These are phyloP conservation scores for Lipomyces yamadae DNA, from an alignment of 805 yeast genomes.

Conservation along the genomic window DNA sequence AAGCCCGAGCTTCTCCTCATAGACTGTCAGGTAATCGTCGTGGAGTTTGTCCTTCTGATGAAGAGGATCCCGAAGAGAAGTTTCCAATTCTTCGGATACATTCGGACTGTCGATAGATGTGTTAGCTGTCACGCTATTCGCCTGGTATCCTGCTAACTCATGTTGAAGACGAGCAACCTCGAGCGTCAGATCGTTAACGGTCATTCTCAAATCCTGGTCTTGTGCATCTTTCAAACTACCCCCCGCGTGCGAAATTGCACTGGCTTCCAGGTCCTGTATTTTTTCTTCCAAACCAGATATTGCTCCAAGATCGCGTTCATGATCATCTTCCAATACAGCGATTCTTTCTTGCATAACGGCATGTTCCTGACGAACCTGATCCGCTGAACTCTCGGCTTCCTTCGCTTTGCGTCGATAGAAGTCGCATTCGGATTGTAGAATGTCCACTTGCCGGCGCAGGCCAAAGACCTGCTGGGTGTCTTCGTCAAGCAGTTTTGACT, in stretches of 20 bases:
- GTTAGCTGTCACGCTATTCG: neutral
- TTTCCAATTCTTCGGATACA: slow-evolving; percentile 10
- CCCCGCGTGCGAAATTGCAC: neutral
- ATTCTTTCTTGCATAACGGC: slow-evolving; percentile 12
- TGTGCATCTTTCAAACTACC: slow-evolving; percentile 9
- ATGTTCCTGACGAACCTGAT: slow-evolving; percentile 15
- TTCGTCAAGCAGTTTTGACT: slow-evolving; percentile 33
- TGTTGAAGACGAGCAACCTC: slow-evolving; percentile 8
- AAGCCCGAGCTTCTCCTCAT: slow-evolving; percentile 24
- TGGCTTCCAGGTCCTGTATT: slow-evolving; percentile 13
- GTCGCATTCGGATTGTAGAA: slow-evolving; percentile 28
- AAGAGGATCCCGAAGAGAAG: slow-evolving; percentile 15
- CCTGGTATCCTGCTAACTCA: slow-evolving; percentile 3
- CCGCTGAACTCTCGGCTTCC: slow-evolving; percentile 19
- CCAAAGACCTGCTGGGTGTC: slow-evolving; percentile 35
- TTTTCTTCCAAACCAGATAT: slow-evolving; percentile 24
- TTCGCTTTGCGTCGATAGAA: slow-evolving; percentile 27
- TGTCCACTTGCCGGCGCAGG: slow-evolving; percentile 31
- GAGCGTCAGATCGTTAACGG: slow-evolving; percentile 6
- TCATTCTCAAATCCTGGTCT: slow-evolving; percentile 12
- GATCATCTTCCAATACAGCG: slow-evolving; percentile 18
- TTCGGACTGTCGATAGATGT: neutral
- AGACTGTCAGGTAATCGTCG: slow-evolving; percentile 21
- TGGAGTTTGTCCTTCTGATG: slow-evolving; percentile 22
- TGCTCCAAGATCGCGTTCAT: slow-evolving; percentile 14